Conservation (phyloP, 768 basidiomycete genomes). For the Cytidiella melzeri region DNA sequence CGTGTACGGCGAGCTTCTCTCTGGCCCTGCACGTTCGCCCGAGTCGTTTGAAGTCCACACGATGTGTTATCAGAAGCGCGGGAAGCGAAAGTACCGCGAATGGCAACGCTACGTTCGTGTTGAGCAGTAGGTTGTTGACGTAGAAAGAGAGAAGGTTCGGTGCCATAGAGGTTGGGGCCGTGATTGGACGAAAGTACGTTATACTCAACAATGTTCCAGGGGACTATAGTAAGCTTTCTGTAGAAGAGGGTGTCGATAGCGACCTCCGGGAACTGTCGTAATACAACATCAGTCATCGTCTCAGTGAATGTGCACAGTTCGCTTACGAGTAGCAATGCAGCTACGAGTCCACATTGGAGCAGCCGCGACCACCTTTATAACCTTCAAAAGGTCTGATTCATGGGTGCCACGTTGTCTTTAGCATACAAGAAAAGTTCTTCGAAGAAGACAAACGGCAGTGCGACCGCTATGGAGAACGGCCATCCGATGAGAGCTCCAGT, state of each 20-base stretch:
- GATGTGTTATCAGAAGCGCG: constrained; percentile 64
- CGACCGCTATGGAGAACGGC: constrained; percentile 90
- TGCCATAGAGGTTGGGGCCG: constrained; percentile 93
- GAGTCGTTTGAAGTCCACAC: constrained; percentile 71
- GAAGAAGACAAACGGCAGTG: constrained; percentile 79
- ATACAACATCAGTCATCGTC: neutral
- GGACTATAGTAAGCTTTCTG: constrained; percentile 69
- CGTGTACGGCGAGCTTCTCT: constrained; percentile 75
- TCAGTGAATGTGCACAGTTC: neutral
- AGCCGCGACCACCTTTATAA: constrained; percentile 57
- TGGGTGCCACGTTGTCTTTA: constrained; percentile 52
- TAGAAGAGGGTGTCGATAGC: constrained; percentile 84
- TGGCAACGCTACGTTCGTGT: constrained; percentile 85
- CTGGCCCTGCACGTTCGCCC: constrained; percentile 46
- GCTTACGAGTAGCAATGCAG: constrained; percentile 60
- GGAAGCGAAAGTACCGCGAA: constrained; percentile 82
- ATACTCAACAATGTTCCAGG: constrained; percentile 92
- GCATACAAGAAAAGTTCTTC: constrained; percentile 84
- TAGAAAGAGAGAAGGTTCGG: constrained; percentile 82
- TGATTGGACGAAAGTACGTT: constrained; percentile 82
- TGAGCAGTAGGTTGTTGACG: constrained; percentile 81
- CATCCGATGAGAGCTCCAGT: constrained; percentile 87
- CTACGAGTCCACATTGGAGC: constrained; percentile 43
- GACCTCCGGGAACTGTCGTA: constrained; percentile 75
- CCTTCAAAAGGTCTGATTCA: constrained; percentile 47